A percentile compares a stretch with the other conserved stretches of the same genome.
Evolutionary conservation across 2,329 filamentous ascomycete species (phyloP).

Genomic region (Fusarium nanum): DNA sequence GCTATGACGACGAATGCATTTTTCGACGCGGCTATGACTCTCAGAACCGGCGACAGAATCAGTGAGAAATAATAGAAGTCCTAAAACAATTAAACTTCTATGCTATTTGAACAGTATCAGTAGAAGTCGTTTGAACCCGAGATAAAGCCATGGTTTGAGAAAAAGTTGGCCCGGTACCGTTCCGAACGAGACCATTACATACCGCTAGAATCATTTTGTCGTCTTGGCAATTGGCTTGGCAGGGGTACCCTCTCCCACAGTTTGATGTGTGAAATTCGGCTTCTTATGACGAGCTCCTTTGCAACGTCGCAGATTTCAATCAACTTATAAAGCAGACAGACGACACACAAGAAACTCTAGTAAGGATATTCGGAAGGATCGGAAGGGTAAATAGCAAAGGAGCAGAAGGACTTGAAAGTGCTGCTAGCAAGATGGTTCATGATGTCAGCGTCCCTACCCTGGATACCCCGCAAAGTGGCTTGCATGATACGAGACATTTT

Average conservation of each 20-base stretch:
- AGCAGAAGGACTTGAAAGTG: not conserved
- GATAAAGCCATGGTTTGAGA: not conserved
- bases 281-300: not conserved
- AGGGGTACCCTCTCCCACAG: not conserved
- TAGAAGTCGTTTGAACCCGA: not conserved
- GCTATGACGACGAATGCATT: not conserved
- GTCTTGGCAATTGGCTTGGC: not conserved
- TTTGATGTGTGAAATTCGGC: not conserved
- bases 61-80: not conserved
- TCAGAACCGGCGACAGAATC: too few species aligned
- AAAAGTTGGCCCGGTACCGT: not conserved
- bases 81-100: too few species aligned
- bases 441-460: not conserved
- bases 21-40: not conserved
- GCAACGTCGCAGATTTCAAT: too few species aligned
- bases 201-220: rapidly evolving
- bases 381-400: not conserved
- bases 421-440: not conserved
- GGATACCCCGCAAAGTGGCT: not conserved
- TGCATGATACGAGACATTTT: not conserved
- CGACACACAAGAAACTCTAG: rapidly evolving
- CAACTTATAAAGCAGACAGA: too few species aligned
- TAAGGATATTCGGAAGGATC: not conserved
- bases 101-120: not conserved
- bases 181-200: not conserved